These are phyloP conservation scores for Penicillium sp. DNA, from an alignment of 2,329 filamentous ascomycete genomes.

Conservation along the genomic window DNA sequence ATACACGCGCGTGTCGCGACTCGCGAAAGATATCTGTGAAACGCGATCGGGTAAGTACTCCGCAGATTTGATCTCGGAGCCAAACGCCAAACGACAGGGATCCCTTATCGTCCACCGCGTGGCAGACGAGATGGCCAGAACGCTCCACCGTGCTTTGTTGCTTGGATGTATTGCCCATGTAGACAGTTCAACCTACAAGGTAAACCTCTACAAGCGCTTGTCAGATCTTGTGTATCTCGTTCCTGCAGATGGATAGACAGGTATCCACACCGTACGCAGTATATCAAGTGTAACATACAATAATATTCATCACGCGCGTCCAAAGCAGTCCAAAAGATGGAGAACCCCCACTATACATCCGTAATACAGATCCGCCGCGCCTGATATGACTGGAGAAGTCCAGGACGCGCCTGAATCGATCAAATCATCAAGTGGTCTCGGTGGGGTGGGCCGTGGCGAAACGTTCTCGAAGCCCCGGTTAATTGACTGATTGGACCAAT, in stretches of 20 bases:
- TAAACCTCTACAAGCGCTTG: not conserved
- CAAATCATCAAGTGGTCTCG: conserved; percentile 16
- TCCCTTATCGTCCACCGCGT: conserved; percentile 14
- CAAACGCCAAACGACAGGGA: conserved; percentile 8
- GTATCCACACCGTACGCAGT: not conserved
- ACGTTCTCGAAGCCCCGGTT: conserved; percentile 27
- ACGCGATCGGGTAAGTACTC: conserved; percentile 9
- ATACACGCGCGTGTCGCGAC: conserved; percentile 7
- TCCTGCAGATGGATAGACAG: conserved; percentile 8
- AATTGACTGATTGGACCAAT: conserved; percentile 11
- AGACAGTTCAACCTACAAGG: not conserved
- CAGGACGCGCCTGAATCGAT: conserved; percentile 15
- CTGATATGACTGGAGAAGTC: conserved; percentile 17
- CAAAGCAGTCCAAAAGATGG: not conserved
- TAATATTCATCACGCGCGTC: not conserved
- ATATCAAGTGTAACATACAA: not conserved
- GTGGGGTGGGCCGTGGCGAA: conserved; percentile 35
- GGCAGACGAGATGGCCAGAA: not conserved
- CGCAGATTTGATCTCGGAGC: conserved; percentile 7
- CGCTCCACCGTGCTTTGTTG: not conserved
- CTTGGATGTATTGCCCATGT: not conserved
- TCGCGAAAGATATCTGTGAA: conserved; percentile 1
- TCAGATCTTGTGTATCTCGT: not conserved
- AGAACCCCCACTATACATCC: not conserved
- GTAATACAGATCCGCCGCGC: conserved; percentile 12